These are phyloP conservation scores for Mycosphaerella arachidis DNA, from an alignment of 2,329 filamentous ascomycete genomes.

Conservation along the genomic window DNA sequence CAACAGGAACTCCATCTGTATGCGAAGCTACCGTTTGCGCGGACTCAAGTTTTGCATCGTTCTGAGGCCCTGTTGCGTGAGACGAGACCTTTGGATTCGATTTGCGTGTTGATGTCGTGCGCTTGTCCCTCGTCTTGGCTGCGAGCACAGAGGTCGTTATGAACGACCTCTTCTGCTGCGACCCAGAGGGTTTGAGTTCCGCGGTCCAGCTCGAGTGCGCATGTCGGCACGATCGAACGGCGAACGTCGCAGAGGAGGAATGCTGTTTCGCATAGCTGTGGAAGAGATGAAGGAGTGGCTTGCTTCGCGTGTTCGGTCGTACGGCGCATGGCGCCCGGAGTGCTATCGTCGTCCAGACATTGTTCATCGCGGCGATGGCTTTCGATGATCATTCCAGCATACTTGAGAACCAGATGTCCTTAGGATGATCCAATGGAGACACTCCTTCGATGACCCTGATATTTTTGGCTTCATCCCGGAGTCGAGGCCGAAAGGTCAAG, in stretches of 20 bases:
- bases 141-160: slow-evolving; percentile 4
- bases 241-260: not conserved
- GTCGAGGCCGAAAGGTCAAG: not conserved
- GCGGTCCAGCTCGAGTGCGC: not conserved
- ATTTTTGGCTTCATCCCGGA: not conserved
- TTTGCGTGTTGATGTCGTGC: not conserved
- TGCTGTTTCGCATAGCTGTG: slow-evolving; percentile 22
- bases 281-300: slow-evolving; percentile 29
- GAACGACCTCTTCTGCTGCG: not conserved
- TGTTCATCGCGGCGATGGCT: slow-evolving; percentile 25
- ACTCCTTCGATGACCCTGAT: not conserved
- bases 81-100: slow-evolving; percentile 2
- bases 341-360: slow-evolving; percentile 33
- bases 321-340: slow-evolving; percentile 22
- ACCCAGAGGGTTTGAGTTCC: not conserved
- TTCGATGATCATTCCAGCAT: not conserved
- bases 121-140: not conserved
- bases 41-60: slow-evolving; percentile 21
- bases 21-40: slow-evolving; percentile 25
- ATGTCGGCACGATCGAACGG: not conserved
- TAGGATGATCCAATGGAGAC: not conserved
- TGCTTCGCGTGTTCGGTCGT: slow-evolving; percentile 10
- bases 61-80: not conserved
- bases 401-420: not conserved
- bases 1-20: slow-evolving; percentile 24